Evolutionary conservation across 192 early-diverging fungal genomes (phyloP), one percentile per base, ranked within the genome.

Genomic region (Coemansia sp.): DNA sequence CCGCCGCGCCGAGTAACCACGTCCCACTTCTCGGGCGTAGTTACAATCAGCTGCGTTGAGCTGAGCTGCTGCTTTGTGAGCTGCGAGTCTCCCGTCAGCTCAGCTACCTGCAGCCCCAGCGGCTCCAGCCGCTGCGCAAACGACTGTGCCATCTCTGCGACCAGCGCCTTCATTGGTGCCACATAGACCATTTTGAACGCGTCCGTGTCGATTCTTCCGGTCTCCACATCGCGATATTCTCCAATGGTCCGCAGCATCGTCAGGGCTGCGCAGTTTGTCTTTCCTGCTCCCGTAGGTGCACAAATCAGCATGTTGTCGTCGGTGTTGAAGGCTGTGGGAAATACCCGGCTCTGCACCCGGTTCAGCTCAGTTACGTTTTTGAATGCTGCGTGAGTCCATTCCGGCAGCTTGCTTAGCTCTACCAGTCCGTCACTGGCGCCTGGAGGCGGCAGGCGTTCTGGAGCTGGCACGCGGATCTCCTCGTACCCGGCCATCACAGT

Each of bases 21-120:
- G 71, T 98, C 96, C 96, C 96, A 98, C 66, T 98, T 98, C 69
- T 98, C 96, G 8, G 96, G 96, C 3, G 96, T 98, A 2, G 96
- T 97, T 28, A 98, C 88, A 65, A 98, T 97, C 63, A 98, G 86
- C 53, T 97, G 93, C 2, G 96, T 98, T 42, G 93, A 90, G 8
- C 93, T 80, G 45, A 98, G 94, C 71, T 97, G 93, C 63, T 90
- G 87, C 68, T 96, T 95, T n/a, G 92, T 98, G 38, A 98, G 78
- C 69, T 94, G 92, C 10, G 90, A 84, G 81, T 98, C 96, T 15
- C 96, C 96, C 15, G 94, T 97, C 44, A 98, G 81, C 80, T 98
- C 96, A 6, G 92, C 88, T n/a, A 98, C 94, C 28, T 81, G 88
- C 20, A 98, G 75, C 11, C 92, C 92, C 62, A 87, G 90, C 12